These are phyloP conservation scores for Phoma herbarum DNA, from an alignment of 2,329 filamentous ascomycete genomes.

Conservation along the genomic window DNA sequence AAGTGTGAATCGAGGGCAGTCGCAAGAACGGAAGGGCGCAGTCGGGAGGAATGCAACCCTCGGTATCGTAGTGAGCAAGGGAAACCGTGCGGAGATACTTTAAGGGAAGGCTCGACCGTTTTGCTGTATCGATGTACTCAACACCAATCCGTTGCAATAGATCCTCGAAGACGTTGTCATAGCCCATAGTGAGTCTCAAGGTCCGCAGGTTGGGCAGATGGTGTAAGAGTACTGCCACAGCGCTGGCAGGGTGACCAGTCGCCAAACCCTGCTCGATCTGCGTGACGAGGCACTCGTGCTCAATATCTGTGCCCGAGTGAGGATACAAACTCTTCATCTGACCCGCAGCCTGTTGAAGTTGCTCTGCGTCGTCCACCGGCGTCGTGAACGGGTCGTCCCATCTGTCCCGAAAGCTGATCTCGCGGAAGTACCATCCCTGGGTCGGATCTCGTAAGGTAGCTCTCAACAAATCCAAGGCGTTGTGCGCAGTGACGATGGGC, in stretches of 20 bases:
- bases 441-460: neutral
- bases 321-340: neutral
- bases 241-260: neutral
- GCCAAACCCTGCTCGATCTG: neutral
- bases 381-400: neutral
- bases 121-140: neutral
- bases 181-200: neutral
- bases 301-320: too few species aligned
- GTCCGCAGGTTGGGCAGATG: neutral
- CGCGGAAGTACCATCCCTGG: slow-evolving; percentile 2
- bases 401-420: neutral
- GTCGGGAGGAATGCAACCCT: neutral
- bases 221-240: slow-evolving; percentile 1
- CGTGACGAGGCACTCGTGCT: neutral
- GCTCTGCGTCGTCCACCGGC: neutral
- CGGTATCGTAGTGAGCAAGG: neutral
- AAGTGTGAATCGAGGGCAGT: neutral
- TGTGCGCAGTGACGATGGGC: neutral
- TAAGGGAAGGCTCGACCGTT: neutral
- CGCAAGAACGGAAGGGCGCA: neutral
- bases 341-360: neutral
- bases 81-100: neutral
- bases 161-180: neutral
- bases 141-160: neutral
- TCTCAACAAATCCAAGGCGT: neutral